Evolutionary conservation across 23 red algal species (phyloP).

Genomic region (Cyanidioschyzon merolae): DNA sequence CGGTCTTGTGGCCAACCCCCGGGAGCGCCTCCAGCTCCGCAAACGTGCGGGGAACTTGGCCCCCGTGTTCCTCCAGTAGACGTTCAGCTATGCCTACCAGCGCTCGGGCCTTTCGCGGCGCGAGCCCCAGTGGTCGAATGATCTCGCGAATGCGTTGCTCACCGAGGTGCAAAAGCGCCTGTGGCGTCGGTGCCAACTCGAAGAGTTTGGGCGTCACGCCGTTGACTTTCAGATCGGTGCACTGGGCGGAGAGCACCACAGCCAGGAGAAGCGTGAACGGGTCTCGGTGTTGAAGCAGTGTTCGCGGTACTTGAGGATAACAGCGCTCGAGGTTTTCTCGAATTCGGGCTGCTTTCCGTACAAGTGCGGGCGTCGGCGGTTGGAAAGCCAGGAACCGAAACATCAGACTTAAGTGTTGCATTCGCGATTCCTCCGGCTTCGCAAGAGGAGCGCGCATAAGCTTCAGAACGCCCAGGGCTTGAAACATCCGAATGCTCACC

Average conservation of each 20-base stretch:
- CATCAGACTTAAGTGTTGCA: background rate
- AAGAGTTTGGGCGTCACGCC: slow-evolving; percentile 59
- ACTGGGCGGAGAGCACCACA: slow-evolving; percentile 55
- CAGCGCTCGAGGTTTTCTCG: slow-evolving; percentile 7
- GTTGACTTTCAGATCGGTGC: slow-evolving; percentile 51
- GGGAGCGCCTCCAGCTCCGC: slow-evolving; percentile 44
- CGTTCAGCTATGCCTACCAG: slow-evolving; percentile 23
- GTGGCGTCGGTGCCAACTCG: slow-evolving; percentile 28
- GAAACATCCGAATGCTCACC: too few relatives aligned
- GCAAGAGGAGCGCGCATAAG: too few relatives aligned
- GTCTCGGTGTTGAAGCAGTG: slow-evolving; percentile 53
- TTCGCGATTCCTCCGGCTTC: too few relatives aligned
- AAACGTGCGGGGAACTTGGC: slow-evolving; percentile 35
- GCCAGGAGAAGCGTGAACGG: slow-evolving; percentile 63
- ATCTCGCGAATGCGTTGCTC: slow-evolving; percentile 23
- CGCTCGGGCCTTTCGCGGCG: slow-evolving; percentile 39
- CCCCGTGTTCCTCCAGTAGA: slow-evolving; percentile 20
- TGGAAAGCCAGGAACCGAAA: background rate
- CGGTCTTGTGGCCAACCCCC: slow-evolving; percentile 69
- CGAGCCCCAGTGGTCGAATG: slow-evolving; percentile 48
- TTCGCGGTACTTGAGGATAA: slow-evolving; percentile 34
- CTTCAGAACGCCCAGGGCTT: too few relatives aligned
- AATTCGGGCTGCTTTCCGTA: slow-evolving; percentile 44
- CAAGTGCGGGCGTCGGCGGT: slow-evolving; percentile 25
- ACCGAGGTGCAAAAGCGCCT: slow-evolving; percentile 24